Evolutionary conservation across 2,329 filamentous ascomycete species (phyloP), one percentile per base, ranked within the genome.

Genomic region (Exophiala calicioides): DNA sequence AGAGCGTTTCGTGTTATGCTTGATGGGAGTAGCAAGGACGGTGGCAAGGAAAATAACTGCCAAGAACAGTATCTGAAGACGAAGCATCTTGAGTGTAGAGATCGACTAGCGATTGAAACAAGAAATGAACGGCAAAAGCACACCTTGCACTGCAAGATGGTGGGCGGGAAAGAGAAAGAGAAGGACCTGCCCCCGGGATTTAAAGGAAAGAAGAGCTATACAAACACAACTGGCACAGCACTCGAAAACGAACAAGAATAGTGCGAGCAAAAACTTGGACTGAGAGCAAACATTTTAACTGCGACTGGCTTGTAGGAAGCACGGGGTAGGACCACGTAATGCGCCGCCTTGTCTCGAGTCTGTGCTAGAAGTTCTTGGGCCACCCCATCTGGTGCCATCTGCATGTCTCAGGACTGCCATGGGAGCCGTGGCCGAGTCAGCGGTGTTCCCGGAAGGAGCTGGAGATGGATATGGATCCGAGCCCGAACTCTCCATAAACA

Each of bases 1-100:
- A 5, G 80, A 80, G 44, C 65, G 62, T 55, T 63, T 61, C 55
- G 64, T 42, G 41, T 50, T 52, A 47, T 54, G 42, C 18, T 44
- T 48, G 19, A 64, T 60, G 7, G 70, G 69, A 9, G 58, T 61
- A 21, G 66, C 61, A 21, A 70, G 56, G 40, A 56, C 64, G 13
- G 61, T 51, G 19, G 60, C 60, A 33, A 64, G 58, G 45, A 72
- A 47, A 39, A 64, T 62, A 50, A 43, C 33, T 10, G 60, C 32
- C 15, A 56, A 50, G 19, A 63, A 46, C n/a, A 62, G 50, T 13
- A 50, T 38, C 18, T 54, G 50, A 39, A 53, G 35, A 26, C 45
- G 46, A 44, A 53, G 42, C 56, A 60, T 58, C 18, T 42, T 52
- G 39, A 35, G 16, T 9, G 42, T 41, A 45, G 30, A 32, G 47